Conservation (phyloP, 139 green algal genomes). For the Chlamydomonas applanata region DNA sequence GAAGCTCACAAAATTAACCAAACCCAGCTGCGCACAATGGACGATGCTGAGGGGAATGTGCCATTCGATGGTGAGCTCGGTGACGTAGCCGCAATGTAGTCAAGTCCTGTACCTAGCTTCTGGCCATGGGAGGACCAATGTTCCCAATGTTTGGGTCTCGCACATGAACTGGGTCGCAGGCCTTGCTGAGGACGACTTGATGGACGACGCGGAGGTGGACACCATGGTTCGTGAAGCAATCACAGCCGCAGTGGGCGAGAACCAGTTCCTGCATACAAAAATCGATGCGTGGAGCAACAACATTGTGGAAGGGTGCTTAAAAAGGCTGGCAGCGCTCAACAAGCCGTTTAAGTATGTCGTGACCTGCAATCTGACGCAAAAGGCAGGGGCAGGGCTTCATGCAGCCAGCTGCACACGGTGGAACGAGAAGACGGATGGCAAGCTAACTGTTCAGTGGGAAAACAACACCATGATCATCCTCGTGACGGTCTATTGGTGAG, state of each 20-base stretch:
- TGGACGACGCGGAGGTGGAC: conserved; percentile 85
- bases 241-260: conserved; percentile 60
- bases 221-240: conserved; percentile 71
- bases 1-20: no score
- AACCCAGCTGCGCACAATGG: no score
- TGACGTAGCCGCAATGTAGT: no score
- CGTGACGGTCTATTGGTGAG: conserved; percentile 79
- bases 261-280: conserved; percentile 68
- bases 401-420: conserved; percentile 73
- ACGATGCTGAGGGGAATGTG: no score
- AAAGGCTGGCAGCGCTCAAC: conserved; percentile 66
- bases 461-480: conserved; percentile 75
- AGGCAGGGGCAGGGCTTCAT: conserved; percentile 77
- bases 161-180: conserved; percentile 28
- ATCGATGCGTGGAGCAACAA: conserved; percentile 71
- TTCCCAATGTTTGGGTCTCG: conserved; percentile 11
- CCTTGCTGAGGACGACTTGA: conserved; percentile 75
- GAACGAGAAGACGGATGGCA: conserved; percentile 85
- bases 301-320: conserved; percentile 79
- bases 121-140: no score
- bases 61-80: no score
- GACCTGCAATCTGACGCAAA: conserved; percentile 77
- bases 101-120: no score
- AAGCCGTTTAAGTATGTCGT: conserved; percentile 86
- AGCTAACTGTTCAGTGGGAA: conserved; percentile 84